Conservation (phyloP, 2,329 filamentous ascomycete genomes). For the Xylaria sp. region DNA sequence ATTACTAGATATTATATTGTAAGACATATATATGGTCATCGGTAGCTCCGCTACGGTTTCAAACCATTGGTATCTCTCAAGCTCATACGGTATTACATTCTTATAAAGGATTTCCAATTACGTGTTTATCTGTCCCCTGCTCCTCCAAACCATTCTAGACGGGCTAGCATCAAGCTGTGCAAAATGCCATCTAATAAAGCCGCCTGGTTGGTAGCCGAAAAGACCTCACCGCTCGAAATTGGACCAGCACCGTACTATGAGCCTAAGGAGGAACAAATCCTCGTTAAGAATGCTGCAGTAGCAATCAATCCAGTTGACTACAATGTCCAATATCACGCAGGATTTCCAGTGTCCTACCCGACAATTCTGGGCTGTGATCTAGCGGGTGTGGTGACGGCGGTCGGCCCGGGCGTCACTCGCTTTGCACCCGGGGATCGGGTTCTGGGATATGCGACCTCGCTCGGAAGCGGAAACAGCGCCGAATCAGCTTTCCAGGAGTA, state of each 20-base stretch:
- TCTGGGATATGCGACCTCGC: neutral
- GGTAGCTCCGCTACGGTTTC: too few species aligned
- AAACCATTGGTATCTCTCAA: too few species aligned
- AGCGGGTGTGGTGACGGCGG: neutral
- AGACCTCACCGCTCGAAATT: too few species aligned
- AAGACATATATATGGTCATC: too few species aligned
- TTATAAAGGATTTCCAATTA: too few species aligned
- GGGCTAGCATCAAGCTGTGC: too few species aligned
- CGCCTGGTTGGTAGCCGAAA: too few species aligned
- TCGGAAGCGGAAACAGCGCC: neutral
- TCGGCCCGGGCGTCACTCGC: neutral
- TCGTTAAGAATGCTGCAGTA: neutral
- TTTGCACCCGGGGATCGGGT: neutral
- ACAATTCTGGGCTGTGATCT: neutral
- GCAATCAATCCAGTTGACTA: neutral
- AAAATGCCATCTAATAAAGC: too few species aligned
- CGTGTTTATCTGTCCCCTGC: too few species aligned
- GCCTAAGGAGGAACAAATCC: neutral
- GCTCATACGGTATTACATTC: too few species aligned
- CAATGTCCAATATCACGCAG: neutral
- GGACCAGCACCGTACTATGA: neutral
- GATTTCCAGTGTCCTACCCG: neutral
- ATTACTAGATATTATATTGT: too few species aligned
- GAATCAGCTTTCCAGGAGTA: neutral
- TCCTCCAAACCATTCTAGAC: too few species aligned